Base-by-base conservation (phyloP, 345 rosid genomes). In the Bretschneidera sinensis region DNA sequence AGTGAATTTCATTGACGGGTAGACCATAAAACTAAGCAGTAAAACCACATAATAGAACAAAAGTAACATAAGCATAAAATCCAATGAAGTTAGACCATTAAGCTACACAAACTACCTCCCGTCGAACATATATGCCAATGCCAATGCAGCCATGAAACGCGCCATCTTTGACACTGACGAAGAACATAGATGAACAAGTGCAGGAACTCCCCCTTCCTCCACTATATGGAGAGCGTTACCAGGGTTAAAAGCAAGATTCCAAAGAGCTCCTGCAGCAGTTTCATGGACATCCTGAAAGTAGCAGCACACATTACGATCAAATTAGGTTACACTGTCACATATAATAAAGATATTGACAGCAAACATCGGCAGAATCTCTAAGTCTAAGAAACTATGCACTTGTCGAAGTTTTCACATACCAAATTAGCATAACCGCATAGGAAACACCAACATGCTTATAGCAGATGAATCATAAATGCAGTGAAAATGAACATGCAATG, bases 221-320 rank as follows among this genome's bases (percentile, higher is more conserved):
- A 83, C 96, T 68, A 88, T 85, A 25, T 85, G 83, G 18, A 85
- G 81, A 60, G 92, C 96, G 56, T 85, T 88, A 15, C 83, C 82
- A 51, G 81, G 82, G 64, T 82, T 83, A 61, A 85, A 88, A 63
- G 96, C 96, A 70, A 88, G 92, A 71, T 88, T 88, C 96, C 92
- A 85, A 39, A 88, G 80, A 61, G 96, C 96, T 55, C 92, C 92
- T 4, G 88, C 92, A 19, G 96, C 96, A 19, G 92, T 85, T 74
- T 88, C 96, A 77, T 85, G 92, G 67, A 88, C 96, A 83, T 85
- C 96, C 96, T 88, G 78, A 53, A 62, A 57, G 59, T 45, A 69
- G 62, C 47, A 24, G 43, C 17, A 50, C 18, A 14, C 6, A 39
- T 4, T 7, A 39, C 4, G 11, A 39, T 39, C 45, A 39, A 39